Percentiles rank a stretch among this genome's conserved stretches.
These are phyloP conservation scores for Hysterium pulicare DNA, from an alignment of 2,329 filamentous ascomycete genomes.

Conservation along the genomic window DNA sequence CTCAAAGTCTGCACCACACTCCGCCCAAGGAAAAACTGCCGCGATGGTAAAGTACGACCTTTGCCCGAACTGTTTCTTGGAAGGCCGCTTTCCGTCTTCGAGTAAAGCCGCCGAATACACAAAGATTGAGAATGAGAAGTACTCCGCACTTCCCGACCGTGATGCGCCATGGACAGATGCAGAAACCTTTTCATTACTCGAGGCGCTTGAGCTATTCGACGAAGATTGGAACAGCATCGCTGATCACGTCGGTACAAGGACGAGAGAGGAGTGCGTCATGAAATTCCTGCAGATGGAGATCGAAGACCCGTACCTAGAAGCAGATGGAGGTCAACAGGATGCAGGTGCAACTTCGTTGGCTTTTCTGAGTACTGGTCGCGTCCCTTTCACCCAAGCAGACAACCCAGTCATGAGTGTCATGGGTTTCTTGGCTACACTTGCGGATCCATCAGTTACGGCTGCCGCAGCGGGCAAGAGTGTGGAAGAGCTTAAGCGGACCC, in stretches of 20 bases:
- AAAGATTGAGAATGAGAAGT: constrained; percentile 83
- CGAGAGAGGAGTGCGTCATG: constrained; percentile 91
- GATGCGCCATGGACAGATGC: constrained; percentile 89
- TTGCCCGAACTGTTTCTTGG: constrained; percentile 85
- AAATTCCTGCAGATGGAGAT: constrained; percentile 97
- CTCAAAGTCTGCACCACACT: constrained; percentile 54
- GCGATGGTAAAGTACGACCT: constrained; percentile 74
- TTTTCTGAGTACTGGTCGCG: constrained; percentile 66
- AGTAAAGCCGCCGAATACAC: constrained; percentile 78
- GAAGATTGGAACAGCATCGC: constrained; percentile 95
- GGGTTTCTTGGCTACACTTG: constrained; percentile 85
- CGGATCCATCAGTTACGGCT: constrained; percentile 84
- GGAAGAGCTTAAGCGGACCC: constrained; percentile 75
- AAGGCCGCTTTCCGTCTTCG: constrained; percentile 76
- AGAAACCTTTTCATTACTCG: constrained; percentile 82
- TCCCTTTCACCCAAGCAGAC: constrained; percentile 88
- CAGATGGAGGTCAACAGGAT: constrained; percentile 57
- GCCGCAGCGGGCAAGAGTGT: constrained; percentile 75
- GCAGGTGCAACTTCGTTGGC: constrained; percentile 56
- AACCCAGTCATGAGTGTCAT: constrained; percentile 97
- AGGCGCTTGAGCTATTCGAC: constrained; percentile 88
- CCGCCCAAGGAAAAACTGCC: constrained; percentile 49
- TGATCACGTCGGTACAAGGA: constrained; percentile 86
- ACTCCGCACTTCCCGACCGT: constrained; percentile 73
- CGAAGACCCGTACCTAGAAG: constrained; percentile 92